Base-by-base conservation (phyloP, 805 yeast species). In the Vanderwaltozyma verrucispora region DNA sequence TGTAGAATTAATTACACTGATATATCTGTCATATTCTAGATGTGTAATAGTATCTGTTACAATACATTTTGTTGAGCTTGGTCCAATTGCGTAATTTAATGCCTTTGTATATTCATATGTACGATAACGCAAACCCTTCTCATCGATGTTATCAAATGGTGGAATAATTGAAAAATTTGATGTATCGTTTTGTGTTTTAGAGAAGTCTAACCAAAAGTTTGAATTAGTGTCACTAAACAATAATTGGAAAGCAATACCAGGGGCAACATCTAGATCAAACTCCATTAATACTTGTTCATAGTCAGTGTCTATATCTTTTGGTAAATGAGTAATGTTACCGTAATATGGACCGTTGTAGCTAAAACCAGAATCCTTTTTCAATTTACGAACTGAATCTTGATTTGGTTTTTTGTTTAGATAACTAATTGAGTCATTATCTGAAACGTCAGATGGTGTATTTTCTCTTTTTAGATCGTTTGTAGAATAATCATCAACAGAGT, bases 61-160 rank as follows among this genome's bases (percentile, higher is more conserved):
- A 13, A 72, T 75, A 54, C 94, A 84, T 41, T 71, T 75, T 4
- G 99, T 88, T 17, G 89, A 86, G 50, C 84, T 88, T 11, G 98
- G 97, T 0, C 98, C 98, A 28, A 89, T 77, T 1, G 95, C 74
- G 35, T 74, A 86, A 35, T 76, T 76, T 39, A 92, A 67, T 0
- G 81, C 84, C 58, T 84, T 84, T 37, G 72, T 71, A 57, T 88
- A 92, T 5, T 70, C 67, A 54, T 74, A 88, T 5, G 62, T 57
- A 40, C 92, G 59, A 28, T 27, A 29, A 36, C 63, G 55, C 20
- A 59, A 56, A 4, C 67, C 71, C 9, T 66, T 66, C 17, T 61
- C 65, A 28, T 64, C 59, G 2, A 46, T 45, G 18, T 50, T 40
- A 33, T 47, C 50, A 32, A 60, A 67, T 3, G 41, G 40, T 1